A percentile compares a stretch with the other conserved stretches of the same genome.
phyloP scores from a whole-genome alignment of 2,329 filamentous ascomycete species.

The Cladobotryum mycophilum region DNA sequence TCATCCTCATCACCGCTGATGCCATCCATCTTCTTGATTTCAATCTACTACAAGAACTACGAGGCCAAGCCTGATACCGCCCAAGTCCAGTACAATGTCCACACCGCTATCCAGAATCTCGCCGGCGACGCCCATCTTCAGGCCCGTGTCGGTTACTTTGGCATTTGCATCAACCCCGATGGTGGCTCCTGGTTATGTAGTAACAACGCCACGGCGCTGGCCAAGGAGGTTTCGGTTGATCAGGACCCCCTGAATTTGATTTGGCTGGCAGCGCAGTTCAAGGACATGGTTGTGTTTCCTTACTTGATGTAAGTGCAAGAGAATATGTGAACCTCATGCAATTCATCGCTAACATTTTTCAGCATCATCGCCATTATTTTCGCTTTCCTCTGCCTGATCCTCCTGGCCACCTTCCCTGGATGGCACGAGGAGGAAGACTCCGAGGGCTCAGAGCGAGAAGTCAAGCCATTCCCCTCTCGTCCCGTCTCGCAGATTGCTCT shows the following conservation, averaged over 20 bases:
- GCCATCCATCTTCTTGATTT: constrained; percentile 93
- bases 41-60: constrained; percentile 92
- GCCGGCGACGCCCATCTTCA: constrained; percentile 78
- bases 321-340: not conserved
- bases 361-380: constrained; percentile 98
- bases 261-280: constrained; percentile 95
- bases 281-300: constrained; percentile 96
- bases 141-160: constrained; percentile 94
- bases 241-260: constrained; percentile 96
- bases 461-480: constrained; percentile 89
- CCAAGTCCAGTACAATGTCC: constrained; percentile 85
- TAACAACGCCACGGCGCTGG: constrained; percentile 91
- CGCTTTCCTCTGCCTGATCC: constrained; percentile 89
- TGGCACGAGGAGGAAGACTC: constrained; percentile 91
- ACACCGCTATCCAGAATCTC: constrained; percentile 81
- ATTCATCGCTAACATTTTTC: not conserved
- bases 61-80: constrained; percentile 73
- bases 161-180: constrained; percentile 91
- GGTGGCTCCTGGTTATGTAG: constrained; percentile 90
- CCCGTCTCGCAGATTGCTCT: constrained; percentile 89
- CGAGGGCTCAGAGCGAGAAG: constrained; percentile 75
- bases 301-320: constrained; percentile 73
- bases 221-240: constrained; percentile 80
- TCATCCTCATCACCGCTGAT: constrained; percentile 94
- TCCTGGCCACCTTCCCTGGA: constrained; percentile 92